Percentiles rank a stretch among this genome's conserved stretches.
Evolutionary conservation across 2,329 filamentous ascomycete species (phyloP).

Genomic region (Pyrenochaeta sp.): DNA sequence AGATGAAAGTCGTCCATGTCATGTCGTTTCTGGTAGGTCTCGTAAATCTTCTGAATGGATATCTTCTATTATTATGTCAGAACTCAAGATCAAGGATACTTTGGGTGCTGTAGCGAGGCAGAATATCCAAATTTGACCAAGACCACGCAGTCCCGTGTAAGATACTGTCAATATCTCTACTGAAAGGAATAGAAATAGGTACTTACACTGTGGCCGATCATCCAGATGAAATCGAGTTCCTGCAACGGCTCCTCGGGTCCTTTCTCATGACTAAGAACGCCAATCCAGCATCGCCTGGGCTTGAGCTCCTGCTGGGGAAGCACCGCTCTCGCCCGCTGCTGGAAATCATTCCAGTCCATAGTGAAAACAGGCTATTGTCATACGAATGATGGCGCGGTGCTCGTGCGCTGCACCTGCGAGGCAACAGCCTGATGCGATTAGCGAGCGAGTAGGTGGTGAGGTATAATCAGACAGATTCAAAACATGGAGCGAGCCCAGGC

Average conservation of each 20-base stretch:
- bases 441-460: background rate
- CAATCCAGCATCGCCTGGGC: constrained; percentile 43
- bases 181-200: background rate
- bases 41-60: constrained; percentile 22
- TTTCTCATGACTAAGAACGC: constrained; percentile 39
- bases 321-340: constrained; percentile 22
- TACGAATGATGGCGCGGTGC: background rate
- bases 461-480: no score
- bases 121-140: background rate
- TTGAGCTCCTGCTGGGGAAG: constrained; percentile 28
- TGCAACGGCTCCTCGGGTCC: constrained; percentile 11
- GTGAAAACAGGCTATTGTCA: background rate
- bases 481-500: background rate
- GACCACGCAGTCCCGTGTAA: no score
- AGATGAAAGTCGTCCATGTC: constrained; percentile 23
- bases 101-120: background rate
- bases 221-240: constrained; percentile 47
- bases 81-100: no score
- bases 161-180: background rate
- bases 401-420: background rate
- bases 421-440: background rate
- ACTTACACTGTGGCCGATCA: constrained; percentile 44
- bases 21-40: constrained; percentile 20
- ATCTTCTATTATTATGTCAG: constrained; percentile 28
- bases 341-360: constrained; percentile 34